A percentile compares a stretch with the other conserved stretches of the same genome.
phyloP scores from a whole-genome alignment of 1,284 basidiomycete genomes.

The Mrakiaceae sp. region DNA sequence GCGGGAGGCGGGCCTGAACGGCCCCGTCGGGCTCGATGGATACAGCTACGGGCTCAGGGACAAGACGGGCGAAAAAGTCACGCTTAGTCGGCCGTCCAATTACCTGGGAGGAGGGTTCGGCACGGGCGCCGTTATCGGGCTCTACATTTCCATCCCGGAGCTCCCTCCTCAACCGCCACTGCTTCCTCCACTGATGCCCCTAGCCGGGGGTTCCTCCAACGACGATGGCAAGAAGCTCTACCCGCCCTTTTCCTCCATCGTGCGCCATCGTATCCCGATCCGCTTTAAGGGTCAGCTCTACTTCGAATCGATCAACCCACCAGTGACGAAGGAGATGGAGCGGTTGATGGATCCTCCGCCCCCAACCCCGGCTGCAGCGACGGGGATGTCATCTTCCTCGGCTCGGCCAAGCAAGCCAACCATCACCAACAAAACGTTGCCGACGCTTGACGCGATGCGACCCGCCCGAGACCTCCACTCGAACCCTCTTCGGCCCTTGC shows the following conservation, averaged over 20 bases:
- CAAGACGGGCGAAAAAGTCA: constrained; percentile 81
- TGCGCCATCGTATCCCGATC: constrained; percentile 80
- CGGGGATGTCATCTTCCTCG: constrained; percentile 22
- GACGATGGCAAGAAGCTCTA: not conserved
- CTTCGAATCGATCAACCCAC: constrained; percentile 88
- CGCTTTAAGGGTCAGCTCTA: constrained; percentile 93
- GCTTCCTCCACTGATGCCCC: not conserved
- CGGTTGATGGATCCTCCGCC: constrained; percentile 53
- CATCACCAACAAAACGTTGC: constrained; percentile 45
- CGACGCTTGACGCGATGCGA: constrained; percentile 14
- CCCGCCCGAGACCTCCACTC: constrained; percentile 28
- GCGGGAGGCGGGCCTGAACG: constrained; percentile 82
- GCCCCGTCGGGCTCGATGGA: constrained; percentile 83
- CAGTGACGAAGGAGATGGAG: constrained; percentile 87
- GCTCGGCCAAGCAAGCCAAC: too few relatives aligned
- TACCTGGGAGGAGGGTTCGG: constrained; percentile 48
- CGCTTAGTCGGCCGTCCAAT: constrained; percentile 62
- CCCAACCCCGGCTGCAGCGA: constrained; percentile 20
- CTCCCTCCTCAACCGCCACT: not conserved
- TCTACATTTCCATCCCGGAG: constrained; percentile 57
- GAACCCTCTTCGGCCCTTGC: constrained; percentile 51
- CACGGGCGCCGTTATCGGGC: constrained; percentile 81
- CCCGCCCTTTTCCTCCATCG: not conserved
- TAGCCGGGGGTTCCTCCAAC: not conserved
- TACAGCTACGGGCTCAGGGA: constrained; percentile 89